phyloP scores from a whole-genome alignment of 306 rosid species.

The Corylus avellana region DNA sequence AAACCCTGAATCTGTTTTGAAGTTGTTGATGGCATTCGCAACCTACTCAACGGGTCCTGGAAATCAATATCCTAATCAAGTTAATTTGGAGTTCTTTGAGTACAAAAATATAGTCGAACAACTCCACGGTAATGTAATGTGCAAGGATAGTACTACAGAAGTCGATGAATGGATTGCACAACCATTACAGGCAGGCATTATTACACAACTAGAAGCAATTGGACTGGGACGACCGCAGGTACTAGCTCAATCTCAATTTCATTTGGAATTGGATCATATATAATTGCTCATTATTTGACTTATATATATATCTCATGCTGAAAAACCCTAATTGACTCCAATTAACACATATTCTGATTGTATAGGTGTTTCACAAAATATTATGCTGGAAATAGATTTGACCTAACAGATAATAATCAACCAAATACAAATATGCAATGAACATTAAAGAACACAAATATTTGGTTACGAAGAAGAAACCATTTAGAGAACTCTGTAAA shows the following conservation, averaged over 20 bases:
- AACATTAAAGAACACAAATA: no score
- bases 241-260: constrained; percentile 18
- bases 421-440: no score
- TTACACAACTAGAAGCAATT: constrained; percentile 39
- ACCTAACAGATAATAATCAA: no score
- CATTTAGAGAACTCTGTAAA: no score
- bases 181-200: constrained; percentile 37
- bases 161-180: background rate
- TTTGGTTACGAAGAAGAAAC: no score
- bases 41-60: constrained; percentile 1
- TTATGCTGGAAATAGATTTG: no score
- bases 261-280: background rate
- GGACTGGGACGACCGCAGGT: constrained; percentile 41
- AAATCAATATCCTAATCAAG: constrained; percentile 19
- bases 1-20: constrained; percentile 37
- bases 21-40: constrained; percentile 26
- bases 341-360: no score
- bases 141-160: constrained; percentile 7
- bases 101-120: constrained; percentile 39
- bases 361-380: no score
- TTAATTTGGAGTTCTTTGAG: background rate
- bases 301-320: background rate
- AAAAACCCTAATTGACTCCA: no score
- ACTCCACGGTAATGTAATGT: constrained; percentile 29
- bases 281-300: background rate